Evolutionary conservation across 23 red algal species (phyloP).

Genomic region (Gracilaria vermiculophylla): DNA sequence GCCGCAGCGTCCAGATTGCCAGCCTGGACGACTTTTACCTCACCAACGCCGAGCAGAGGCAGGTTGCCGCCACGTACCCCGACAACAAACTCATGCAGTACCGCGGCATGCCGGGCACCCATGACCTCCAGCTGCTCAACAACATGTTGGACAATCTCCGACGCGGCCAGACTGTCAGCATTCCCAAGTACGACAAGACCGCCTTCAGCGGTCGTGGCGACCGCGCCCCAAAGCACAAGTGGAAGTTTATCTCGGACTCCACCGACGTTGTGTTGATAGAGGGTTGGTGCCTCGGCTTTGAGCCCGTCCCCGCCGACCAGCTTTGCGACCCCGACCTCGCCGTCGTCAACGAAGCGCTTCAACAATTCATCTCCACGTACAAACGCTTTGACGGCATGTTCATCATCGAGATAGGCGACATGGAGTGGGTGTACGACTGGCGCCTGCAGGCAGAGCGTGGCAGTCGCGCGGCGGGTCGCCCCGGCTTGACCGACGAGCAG

Average conservation of each 20-base stretch:
- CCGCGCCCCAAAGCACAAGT: slow-evolving; percentile 70
- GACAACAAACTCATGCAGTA: slow-evolving; percentile 75
- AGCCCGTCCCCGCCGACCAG: not conserved
- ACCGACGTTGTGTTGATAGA: slow-evolving; percentile 87
- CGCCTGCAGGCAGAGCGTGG: slow-evolving; percentile 87
- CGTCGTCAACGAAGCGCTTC: slow-evolving; percentile 68
- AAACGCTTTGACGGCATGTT: slow-evolving; percentile 75
- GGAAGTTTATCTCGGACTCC: slow-evolving; percentile 32
- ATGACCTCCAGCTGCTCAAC: slow-evolving; percentile 70
- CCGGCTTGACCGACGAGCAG: slow-evolving; percentile 81
- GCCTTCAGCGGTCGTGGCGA: slow-evolving; percentile 86
- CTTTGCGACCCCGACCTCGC: slow-evolving; percentile 36
- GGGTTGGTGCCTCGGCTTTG: slow-evolving; percentile 93
- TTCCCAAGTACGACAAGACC: slow-evolving; percentile 96
- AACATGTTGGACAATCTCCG: slow-evolving; percentile 56
- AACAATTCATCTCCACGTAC: slow-evolving; percentile 65
- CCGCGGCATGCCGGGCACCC: slow-evolving; percentile 93
- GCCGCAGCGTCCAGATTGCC: slow-evolving; percentile 55
- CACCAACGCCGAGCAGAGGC: slow-evolving; percentile 80
- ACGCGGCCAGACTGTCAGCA: slow-evolving; percentile 24
- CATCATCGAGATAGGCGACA: slow-evolving; percentile 74
- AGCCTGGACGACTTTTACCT: slow-evolving; percentile 96
- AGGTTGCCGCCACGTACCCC: slow-evolving; percentile 43
- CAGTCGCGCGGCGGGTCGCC: slow-evolving; percentile 43
- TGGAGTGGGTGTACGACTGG: slow-evolving; percentile 91